These are phyloP conservation scores for Pyrenophora seminiperda DNA, from an alignment of 2,329 filamentous ascomycete genomes.

Conservation along the genomic window DNA sequence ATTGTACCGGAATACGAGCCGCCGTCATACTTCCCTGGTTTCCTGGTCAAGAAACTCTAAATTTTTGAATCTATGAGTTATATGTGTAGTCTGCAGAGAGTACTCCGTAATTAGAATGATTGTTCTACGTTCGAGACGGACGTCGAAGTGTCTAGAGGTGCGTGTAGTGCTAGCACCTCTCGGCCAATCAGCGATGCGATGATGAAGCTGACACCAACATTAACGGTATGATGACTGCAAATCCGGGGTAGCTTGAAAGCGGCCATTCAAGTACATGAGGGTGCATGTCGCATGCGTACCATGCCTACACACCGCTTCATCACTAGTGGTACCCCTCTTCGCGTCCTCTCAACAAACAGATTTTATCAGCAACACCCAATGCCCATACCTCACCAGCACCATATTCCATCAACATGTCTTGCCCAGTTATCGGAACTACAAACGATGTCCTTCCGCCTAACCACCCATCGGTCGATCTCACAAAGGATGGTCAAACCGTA, in stretches of 20 bases:
- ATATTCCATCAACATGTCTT: constrained; percentile 25
- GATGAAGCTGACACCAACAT: constrained; percentile 22
- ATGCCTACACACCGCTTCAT: constrained; percentile 3
- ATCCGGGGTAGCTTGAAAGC: constrained; percentile 24
- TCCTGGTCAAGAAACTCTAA: too few relatives aligned
- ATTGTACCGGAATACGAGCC: too few relatives aligned
- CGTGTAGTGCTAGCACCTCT: background rate
- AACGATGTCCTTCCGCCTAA: constrained; percentile 52
- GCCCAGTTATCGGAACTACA: constrained; percentile 51
- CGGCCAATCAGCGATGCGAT: constrained; percentile 14
- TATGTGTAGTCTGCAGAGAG: too few relatives aligned
- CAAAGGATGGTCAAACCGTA: constrained; percentile 47
- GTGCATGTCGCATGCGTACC: constrained; percentile 1
- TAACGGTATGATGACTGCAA: constrained; percentile 15
- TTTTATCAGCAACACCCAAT: background rate
- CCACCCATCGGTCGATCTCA: constrained; percentile 49
- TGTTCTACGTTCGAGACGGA: constrained; percentile 1
- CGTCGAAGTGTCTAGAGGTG: background rate
- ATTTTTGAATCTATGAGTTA: too few relatives aligned
- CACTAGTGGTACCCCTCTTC: constrained; percentile 1
- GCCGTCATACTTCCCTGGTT: too few relatives aligned
- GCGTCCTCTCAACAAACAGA: background rate
- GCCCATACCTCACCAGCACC: background rate
- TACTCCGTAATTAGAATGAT: too few relatives aligned
- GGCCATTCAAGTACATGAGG: constrained; percentile 5